A percentile compares a stretch with the other conserved stretches of the same genome.
These are phyloP conservation scores for Artemisia annua DNA, from an alignment of 129 eudicot species.

Conservation along the genomic window DNA sequence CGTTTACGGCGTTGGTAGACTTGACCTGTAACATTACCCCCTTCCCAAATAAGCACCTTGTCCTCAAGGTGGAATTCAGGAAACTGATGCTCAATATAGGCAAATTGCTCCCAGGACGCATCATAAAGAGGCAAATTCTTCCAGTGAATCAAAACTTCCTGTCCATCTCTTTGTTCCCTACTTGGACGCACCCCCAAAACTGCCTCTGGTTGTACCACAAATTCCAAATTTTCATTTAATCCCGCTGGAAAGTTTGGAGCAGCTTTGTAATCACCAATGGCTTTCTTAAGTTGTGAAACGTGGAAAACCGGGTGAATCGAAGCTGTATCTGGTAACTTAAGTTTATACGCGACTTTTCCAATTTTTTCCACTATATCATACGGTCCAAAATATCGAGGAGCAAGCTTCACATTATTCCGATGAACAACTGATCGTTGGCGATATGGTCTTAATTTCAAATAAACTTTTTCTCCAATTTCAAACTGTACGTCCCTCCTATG, in stretches of 20 bases:
- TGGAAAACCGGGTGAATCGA: neutral
- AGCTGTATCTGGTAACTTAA: neutral
- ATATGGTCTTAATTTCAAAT: neutral
- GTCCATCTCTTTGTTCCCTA: neutral
- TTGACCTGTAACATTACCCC: no score
- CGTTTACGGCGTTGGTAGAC: no score
- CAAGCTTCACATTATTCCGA: no score
- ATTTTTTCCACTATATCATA: neutral
- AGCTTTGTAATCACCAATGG: neutral
- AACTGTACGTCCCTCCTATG: neutral
- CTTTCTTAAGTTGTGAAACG: neutral
- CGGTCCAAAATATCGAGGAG: neutral
- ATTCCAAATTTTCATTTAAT: neutral
- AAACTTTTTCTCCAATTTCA: neutral
- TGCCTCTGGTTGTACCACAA: neutral
- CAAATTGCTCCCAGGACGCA: no score
- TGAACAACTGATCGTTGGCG: neutral
- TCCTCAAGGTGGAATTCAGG: no score
- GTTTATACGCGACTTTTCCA: neutral
- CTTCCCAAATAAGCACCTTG: no score
- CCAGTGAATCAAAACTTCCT: no score
- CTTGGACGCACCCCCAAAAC: neutral
- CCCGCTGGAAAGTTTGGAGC: neutral
- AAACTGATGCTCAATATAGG: no score
- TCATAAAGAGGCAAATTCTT: no score